Evolutionary conservation across 495 filamentous ascomycete genomes (phyloP).

Genomic region (Recurvomyces mirabilis): DNA sequence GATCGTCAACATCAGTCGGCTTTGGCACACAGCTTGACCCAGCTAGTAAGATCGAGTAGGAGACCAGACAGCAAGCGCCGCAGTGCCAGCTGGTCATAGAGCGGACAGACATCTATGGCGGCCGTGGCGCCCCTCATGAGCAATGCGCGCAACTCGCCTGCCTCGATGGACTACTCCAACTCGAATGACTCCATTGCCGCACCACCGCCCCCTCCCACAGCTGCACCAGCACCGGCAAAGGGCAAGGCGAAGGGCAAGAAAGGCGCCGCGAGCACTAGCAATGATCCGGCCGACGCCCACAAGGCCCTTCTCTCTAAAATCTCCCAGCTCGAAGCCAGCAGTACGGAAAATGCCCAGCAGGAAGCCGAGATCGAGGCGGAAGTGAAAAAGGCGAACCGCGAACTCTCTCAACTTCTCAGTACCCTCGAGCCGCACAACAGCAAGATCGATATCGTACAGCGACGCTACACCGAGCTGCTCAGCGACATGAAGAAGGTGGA

Average conservation of each 20-base stretch:
- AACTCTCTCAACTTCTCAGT: slow-evolving; percentile 67
- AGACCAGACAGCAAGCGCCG: too few species aligned
- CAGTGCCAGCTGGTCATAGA: too few species aligned
- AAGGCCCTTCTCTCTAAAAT: slow-evolving; percentile 89
- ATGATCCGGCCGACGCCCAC: slow-evolving; percentile 73
- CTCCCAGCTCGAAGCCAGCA: slow-evolving; percentile 86
- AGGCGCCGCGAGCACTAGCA: slow-evolving; percentile 29
- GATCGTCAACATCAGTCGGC: too few species aligned
- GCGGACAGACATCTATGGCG: slow-evolving; percentile 19
- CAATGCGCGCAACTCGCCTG: slow-evolving; percentile 16
- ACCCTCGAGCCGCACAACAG: slow-evolving; percentile 64
- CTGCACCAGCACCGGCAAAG: slow-evolving; percentile 40
- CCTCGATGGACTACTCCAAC: slow-evolving; percentile 10
- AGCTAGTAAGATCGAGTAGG: too few species aligned
- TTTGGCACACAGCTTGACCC: too few species aligned
- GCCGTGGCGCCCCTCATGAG: slow-evolving; percentile 11
- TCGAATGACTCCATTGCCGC: slow-evolving; percentile 15
- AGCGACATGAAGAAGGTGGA: slow-evolving; percentile 91
- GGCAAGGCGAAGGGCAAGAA: slow-evolving; percentile 47
- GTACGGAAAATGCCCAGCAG: slow-evolving; percentile 86
- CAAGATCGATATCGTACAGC: slow-evolving; percentile 76
- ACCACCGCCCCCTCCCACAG: slow-evolving; percentile 29
- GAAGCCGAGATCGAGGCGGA: slow-evolving; percentile 84
- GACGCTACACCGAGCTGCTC: slow-evolving; percentile 80
- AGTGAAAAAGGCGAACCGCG: slow-evolving; percentile 88